Evolutionary conservation across 352 stramenopile species (phyloP).

Genomic region (Phytophthora europaea): DNA sequence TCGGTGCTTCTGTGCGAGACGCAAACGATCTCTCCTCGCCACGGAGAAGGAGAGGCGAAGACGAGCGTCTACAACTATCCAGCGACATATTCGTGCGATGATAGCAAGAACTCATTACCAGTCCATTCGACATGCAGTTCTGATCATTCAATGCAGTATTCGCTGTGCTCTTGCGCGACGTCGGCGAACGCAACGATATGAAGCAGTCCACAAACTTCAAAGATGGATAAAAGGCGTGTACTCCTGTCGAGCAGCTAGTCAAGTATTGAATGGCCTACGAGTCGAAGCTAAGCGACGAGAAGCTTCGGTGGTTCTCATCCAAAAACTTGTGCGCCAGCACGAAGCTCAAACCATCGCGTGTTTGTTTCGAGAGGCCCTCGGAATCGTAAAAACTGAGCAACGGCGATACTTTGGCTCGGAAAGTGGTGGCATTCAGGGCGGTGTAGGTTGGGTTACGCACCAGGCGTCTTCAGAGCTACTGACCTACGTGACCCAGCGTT

Average conservation of each 20-base stretch:
- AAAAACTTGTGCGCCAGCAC: slow-evolving; percentile 60
- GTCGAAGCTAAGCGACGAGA: slow-evolving; percentile 40
- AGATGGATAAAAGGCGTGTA: slow-evolving; percentile 39
- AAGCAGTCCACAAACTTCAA: slow-evolving; percentile 45
- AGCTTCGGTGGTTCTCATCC: slow-evolving; percentile 61
- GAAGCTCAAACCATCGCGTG: slow-evolving; percentile 48
- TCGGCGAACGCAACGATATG: slow-evolving; percentile 19
- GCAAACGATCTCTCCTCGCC: slow-evolving; percentile 11
- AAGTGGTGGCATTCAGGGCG: slow-evolving; percentile 5
- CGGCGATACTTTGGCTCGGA: slow-evolving; percentile 45
- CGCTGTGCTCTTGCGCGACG: slow-evolving; percentile 47
- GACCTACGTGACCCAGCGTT: slow-evolving; percentile 58
- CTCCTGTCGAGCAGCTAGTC: slow-evolving; percentile 29
- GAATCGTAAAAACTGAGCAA: slow-evolving; percentile 58
- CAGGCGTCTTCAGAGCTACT: slow-evolving; percentile 55
- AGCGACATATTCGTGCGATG: slow-evolving; percentile 43
- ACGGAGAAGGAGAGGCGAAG: slow-evolving; percentile 30
- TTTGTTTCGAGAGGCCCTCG: slow-evolving; percentile 54
- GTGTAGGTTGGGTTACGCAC: slow-evolving; percentile 29
- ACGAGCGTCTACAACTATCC: slow-evolving; percentile 47
- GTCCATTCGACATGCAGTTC: slow-evolving; percentile 29
- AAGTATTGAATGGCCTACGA: slow-evolving; percentile 37
- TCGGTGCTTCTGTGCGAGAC: slow-evolving; percentile 36
- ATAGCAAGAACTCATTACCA: slow-evolving; percentile 29
- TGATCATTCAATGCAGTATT: slow-evolving; percentile 58